Percentiles rank a stretch among this genome's conserved stretches.
phyloP scores from a whole-genome alignment of 352 stramenopile genomes.

The Globisporangium megalacanthum region DNA sequence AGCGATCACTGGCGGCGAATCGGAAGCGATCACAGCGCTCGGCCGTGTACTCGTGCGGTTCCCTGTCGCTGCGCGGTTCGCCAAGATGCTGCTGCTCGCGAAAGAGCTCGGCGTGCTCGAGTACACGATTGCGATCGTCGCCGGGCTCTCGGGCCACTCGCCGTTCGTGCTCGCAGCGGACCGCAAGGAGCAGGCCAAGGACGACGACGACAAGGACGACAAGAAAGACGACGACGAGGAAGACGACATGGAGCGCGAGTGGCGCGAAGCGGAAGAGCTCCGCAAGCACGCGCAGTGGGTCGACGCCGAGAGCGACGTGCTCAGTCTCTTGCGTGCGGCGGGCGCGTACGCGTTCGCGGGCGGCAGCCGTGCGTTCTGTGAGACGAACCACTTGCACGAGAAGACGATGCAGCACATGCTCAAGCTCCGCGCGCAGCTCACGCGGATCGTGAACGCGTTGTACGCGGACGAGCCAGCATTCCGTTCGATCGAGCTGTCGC shows the following conservation, averaged over 20 bases:
- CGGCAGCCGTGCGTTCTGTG: constrained; percentile 56
- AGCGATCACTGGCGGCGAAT: constrained; percentile 45
- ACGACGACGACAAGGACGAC: constrained; percentile 22
- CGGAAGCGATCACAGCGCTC: constrained; percentile 77
- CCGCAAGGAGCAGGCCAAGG: constrained; percentile 38
- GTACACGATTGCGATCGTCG: constrained; percentile 81
- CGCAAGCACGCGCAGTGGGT: constrained; percentile 73
- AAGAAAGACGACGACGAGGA: constrained; percentile 12
- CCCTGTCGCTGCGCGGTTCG: constrained; percentile 80
- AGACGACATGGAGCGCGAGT: constrained; percentile 76
- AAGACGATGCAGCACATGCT: constrained; percentile 89
- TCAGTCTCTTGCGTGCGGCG: constrained; percentile 70
- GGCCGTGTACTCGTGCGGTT: constrained; percentile 82
- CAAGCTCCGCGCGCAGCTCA: constrained; percentile 79
- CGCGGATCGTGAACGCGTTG: constrained; percentile 72
- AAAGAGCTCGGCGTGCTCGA: constrained; percentile 66
- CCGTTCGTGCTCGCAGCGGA: constrained; percentile 68
- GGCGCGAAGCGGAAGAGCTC: constrained; percentile 64
- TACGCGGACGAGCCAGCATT: constrained; percentile 35
- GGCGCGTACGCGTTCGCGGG: constrained; percentile 74
- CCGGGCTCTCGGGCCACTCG: constrained; percentile 64
- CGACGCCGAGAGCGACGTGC: constrained; percentile 73
- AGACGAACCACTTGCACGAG: constrained; percentile 74
- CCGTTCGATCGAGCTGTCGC: constrained; percentile 36
- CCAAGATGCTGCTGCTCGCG: constrained; percentile 87